These are phyloP conservation scores for Hypocreales sp. DNA, from an alignment of 2,329 filamentous ascomycete species.

Conservation along the genomic window DNA sequence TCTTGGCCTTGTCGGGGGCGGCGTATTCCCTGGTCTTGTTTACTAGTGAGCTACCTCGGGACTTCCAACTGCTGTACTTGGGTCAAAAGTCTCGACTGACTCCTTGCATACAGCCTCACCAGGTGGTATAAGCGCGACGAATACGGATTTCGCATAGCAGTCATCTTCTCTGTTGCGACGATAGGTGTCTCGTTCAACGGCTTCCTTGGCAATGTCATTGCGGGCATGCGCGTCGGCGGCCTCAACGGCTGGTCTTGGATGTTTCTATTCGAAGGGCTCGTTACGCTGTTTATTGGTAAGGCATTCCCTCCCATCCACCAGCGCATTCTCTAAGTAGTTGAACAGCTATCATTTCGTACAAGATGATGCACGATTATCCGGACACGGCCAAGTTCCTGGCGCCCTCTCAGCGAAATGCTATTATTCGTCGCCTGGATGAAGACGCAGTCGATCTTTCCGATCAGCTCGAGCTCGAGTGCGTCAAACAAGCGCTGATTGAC, in stretches of 20 bases:
- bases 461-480: slow-evolving; percentile 38
- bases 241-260: slow-evolving; percentile 63
- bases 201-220: slow-evolving; percentile 41
- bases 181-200: slow-evolving; percentile 48
- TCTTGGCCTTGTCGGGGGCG: slow-evolving; percentile 36
- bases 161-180: slow-evolving; percentile 42
- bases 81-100: too few relatives aligned
- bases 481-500: slow-evolving; percentile 40
- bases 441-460: slow-evolving; percentile 34
- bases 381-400: slow-evolving; percentile 32
- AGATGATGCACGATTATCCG: slow-evolving; percentile 44
- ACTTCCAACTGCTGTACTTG: too few relatives aligned
- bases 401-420: slow-evolving; percentile 24
- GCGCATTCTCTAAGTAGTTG: neutral
- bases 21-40: slow-evolving; percentile 46
- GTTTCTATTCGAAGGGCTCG: slow-evolving; percentile 52
- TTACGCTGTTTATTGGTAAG: slow-evolving; percentile 26
- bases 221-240: slow-evolving; percentile 36
- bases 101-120: slow-evolving; percentile 30
- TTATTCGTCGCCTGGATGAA: slow-evolving; percentile 24
- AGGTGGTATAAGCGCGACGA: slow-evolving; percentile 46
- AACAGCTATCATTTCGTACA: slow-evolving; percentile 30
- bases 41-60: slow-evolving; percentile 26
- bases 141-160: slow-evolving; percentile 43
- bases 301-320: neutral